Conservation (phyloP, 371 early-diverging fungal genomes). For the Nematocida homosporus region DNA sequence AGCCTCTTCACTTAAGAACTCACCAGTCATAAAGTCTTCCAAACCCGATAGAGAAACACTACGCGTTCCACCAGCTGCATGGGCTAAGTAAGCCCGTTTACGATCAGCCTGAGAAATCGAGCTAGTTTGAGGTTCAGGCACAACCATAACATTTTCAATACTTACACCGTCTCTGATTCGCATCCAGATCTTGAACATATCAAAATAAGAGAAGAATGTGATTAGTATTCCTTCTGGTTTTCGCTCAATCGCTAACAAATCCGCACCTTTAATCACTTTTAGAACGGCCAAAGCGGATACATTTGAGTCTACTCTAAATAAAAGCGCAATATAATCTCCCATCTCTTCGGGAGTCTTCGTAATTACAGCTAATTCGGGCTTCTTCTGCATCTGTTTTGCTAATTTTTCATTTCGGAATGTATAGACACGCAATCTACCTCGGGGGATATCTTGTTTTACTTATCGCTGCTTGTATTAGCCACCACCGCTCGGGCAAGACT, state of each 20-base stretch:
- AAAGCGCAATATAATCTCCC: constrained; percentile 19
- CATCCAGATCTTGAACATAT: constrained; percentile 18
- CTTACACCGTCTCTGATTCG: background rate
- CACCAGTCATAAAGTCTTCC: constrained; percentile 49
- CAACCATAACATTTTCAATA: background rate
- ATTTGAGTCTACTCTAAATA: background rate
- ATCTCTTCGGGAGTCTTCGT: constrained; percentile 29
- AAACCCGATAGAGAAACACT: constrained; percentile 30
- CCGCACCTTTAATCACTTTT: constrained; percentile 2
- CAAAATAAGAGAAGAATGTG: constrained; percentile 50
- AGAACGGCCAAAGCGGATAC: background rate
- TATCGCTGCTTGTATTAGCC: background rate
- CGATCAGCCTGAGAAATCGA: constrained; percentile 1
- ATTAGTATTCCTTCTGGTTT: background rate
- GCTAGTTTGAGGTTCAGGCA: background rate
- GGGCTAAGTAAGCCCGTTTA: constrained; percentile 32
- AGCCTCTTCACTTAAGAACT: constrained; percentile 47
- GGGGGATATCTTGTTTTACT: constrained; percentile 31
- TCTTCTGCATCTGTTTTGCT: background rate
- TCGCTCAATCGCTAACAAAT: constrained; percentile 9
- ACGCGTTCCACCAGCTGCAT: constrained; percentile 45
- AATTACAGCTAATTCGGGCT: background rate
- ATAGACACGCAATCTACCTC: constrained; percentile 34
- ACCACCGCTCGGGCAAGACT: constrained; percentile 13
- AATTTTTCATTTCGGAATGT: constrained; percentile 45